These are phyloP conservation scores for Pycnococcus provasolii DNA, from an alignment of 139 green algal species.

Conservation along the genomic window DNA sequence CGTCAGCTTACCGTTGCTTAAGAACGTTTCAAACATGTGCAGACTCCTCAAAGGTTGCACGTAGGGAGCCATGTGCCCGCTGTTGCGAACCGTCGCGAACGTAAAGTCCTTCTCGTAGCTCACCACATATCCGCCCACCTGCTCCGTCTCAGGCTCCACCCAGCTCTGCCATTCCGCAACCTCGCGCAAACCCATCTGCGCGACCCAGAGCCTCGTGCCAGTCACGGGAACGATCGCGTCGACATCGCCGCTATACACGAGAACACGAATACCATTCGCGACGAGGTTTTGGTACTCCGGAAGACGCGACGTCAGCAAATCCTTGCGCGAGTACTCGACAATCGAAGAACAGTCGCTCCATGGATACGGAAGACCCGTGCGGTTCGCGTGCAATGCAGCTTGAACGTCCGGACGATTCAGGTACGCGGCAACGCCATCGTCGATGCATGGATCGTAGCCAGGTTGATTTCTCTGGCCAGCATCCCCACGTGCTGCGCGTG, in stretches of 20 bases:
- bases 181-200: slow-evolving; percentile 11
- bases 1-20: neutral
- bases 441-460: slow-evolving; percentile 24
- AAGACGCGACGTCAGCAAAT: neutral
- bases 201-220: slow-evolving; percentile 27
- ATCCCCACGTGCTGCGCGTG: no score
- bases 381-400: slow-evolving; percentile 20
- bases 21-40: slow-evolving; percentile 39
- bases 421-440: slow-evolving; percentile 54
- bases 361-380: neutral
- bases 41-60: slow-evolving; percentile 42
- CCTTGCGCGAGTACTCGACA: neutral
- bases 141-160: slow-evolving; percentile 7
- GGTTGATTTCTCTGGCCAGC: no score
- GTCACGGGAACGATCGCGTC: slow-evolving; percentile 34
- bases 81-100: slow-evolving; percentile 60
- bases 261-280: neutral
- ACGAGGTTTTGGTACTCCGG: neutral
- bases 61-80: slow-evolving; percentile 61
- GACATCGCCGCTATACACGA: slow-evolving; percentile 18
- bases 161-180: slow-evolving; percentile 18
- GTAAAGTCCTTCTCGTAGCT: slow-evolving; percentile 45
- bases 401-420: slow-evolving; percentile 65
- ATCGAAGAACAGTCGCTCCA: neutral
- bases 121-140: slow-evolving; percentile 48